Conservation (phyloP, 2,329 filamentous ascomycete species). For the Aspergillus sp. region DNA sequence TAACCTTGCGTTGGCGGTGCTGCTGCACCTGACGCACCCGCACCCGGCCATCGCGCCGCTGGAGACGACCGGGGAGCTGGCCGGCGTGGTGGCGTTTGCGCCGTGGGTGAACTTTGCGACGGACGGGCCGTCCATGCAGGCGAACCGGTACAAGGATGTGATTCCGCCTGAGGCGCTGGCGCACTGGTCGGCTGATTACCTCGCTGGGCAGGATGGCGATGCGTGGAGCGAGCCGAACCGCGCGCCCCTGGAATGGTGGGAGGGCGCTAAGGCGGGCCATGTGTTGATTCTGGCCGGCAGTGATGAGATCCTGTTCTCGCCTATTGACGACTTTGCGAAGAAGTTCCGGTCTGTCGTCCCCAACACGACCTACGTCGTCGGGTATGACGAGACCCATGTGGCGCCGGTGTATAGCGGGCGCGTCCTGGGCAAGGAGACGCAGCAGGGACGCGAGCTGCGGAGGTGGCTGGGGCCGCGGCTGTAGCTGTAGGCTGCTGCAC, state of each 20-base stretch:
- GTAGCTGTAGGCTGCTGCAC: conserved; percentile 13
- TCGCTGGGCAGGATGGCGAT: conserved; percentile 41
- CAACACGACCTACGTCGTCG: conserved; percentile 27
- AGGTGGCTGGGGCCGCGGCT: conserved; percentile 28
- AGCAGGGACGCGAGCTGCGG: conserved; percentile 27
- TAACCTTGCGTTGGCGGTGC: conserved; percentile 34
- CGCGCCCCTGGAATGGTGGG: conserved; percentile 55
- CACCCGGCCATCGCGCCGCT: conserved; percentile 49
- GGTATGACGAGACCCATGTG: conserved; percentile 29
- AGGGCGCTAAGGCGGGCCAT: conserved; percentile 44
- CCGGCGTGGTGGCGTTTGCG: conserved; percentile 51
- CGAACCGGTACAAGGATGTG: conserved; percentile 52
- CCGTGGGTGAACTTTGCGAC: conserved; percentile 56
- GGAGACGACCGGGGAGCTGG: conserved; percentile 41
- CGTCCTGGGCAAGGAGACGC: conserved; percentile 20
- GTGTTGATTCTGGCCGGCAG: conserved; percentile 54
- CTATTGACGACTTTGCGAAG: conserved; percentile 30
- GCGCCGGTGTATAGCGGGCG: conserved; percentile 24
- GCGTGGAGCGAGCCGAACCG: conserved; percentile 52
- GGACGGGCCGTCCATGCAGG: conserved; percentile 38
- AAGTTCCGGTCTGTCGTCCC: conserved; percentile 33
- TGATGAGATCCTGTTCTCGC: conserved; percentile 52
- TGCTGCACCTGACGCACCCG: conserved; percentile 49
- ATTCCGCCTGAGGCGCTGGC: conserved; percentile 36
- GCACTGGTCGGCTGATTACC: conserved; percentile 48